Percentiles rank a stretch among this genome's conserved stretches.
These are phyloP conservation scores for Elsinoe australis DNA, from an alignment of 2,329 filamentous ascomycete genomes.

Conservation along the genomic window DNA sequence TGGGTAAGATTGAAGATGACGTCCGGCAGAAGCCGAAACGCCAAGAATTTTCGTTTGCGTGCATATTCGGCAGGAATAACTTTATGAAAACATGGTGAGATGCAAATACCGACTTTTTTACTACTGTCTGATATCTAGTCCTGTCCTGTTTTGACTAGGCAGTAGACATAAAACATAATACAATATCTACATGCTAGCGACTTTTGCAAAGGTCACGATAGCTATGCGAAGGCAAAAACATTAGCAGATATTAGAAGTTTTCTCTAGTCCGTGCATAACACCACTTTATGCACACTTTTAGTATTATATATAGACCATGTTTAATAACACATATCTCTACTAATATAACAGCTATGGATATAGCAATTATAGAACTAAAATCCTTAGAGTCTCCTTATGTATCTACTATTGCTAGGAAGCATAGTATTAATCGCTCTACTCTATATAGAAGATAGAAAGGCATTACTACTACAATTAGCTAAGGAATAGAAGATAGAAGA, in stretches of 20 bases:
- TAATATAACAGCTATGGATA: background rate
- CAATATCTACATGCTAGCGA: too few species aligned
- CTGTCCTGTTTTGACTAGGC: too few species aligned
- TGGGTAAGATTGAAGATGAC: background rate
- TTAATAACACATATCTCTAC: constrained; percentile 4
- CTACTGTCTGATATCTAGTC: too few species aligned
- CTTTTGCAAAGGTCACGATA: too few species aligned
- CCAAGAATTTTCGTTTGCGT: constrained; percentile 6
- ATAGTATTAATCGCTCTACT: constrained; percentile 8
- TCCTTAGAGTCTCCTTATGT: constrained; percentile 5
- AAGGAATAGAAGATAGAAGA: constrained; percentile 2
- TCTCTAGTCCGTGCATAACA: constrained; percentile 3
- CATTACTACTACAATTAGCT: constrained; percentile 2
- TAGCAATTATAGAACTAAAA: constrained; percentile 7
- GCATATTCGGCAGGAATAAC: background rate
- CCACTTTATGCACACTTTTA: constrained; percentile 5
- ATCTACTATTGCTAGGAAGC: background rate
- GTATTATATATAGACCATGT: background rate
- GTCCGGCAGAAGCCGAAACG: constrained; percentile 1
- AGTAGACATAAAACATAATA: too few species aligned
- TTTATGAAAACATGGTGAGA: too few species aligned
- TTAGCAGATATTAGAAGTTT: too few species aligned
- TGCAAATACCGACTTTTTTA: too few species aligned
- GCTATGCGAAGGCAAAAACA: too few species aligned
- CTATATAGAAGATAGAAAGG: constrained; percentile 7